A percentile compares a stretch with the other conserved stretches of the same genome.
phyloP scores from a whole-genome alignment of 495 filamentous ascomycete species.

The Tuber melanosporum region DNA sequence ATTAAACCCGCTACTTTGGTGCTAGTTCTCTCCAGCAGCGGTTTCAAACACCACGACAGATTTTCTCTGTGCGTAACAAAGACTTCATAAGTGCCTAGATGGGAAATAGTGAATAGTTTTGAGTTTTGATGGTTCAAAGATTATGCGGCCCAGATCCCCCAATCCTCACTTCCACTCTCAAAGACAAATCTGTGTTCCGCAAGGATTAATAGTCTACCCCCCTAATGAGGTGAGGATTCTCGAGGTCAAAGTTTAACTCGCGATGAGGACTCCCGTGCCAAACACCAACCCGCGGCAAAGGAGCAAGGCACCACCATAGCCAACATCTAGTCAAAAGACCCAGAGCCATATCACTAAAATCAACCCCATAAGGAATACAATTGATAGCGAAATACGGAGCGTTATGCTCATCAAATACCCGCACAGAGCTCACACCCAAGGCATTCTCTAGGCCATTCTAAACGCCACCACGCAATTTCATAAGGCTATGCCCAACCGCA shows the following conservation, averaged over 20 bases:
- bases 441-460: neutral
- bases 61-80: neutral
- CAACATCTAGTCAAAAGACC: neutral
- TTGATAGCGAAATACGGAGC: neutral
- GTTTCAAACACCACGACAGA: neutral
- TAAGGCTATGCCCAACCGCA: neutral
- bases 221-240: neutral
- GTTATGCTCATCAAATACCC: neutral
- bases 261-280: neutral
- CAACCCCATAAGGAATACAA: neutral
- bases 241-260: neutral
- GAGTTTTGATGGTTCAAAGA: neutral
- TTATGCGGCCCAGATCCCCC: neutral
- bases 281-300: neutral
- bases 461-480: neutral
- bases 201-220: neutral
- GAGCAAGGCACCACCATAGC: neutral
- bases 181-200: neutral
- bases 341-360: neutral
- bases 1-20: neutral
- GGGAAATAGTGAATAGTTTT: neutral
- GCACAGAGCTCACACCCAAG: neutral
- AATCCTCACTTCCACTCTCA: neutral
- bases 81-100: neutral
- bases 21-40: neutral